Evolutionary conservation across 768 basidiomycete species (phyloP).

Genomic region (Crepidotus variabilis): DNA sequence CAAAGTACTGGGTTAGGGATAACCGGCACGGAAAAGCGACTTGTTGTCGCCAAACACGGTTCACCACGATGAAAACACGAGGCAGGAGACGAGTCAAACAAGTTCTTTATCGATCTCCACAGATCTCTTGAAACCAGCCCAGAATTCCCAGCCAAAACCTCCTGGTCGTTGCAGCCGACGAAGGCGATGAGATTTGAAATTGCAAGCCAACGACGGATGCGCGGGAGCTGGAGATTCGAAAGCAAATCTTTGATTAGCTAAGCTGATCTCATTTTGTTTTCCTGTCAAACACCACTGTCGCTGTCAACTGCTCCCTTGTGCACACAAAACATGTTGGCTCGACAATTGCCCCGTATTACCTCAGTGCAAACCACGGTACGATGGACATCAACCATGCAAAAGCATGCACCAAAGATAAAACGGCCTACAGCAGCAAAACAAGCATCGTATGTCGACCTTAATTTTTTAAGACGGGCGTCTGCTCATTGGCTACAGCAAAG

Average conservation of each 20-base stretch:
- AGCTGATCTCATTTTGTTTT: slow-evolving; percentile 4
- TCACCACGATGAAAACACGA: slow-evolving; percentile 56
- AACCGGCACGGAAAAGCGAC: slow-evolving; percentile 21
- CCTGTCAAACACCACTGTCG: not conserved
- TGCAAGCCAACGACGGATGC: slow-evolving; percentile 44
- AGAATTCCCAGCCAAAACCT: slow-evolving; percentile 17
- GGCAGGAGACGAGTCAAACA: slow-evolving; percentile 29
- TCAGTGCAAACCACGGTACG: not conserved
- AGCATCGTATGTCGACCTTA: not conserved
- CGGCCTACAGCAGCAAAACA: not conserved
- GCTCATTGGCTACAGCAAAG: not conserved
- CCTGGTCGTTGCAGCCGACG: slow-evolving; percentile 49
- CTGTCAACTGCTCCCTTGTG: not conserved
- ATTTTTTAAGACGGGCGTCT: not conserved
- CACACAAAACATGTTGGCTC: not conserved
- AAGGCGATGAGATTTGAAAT: slow-evolving; percentile 52
- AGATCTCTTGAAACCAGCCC: slow-evolving; percentile 5
- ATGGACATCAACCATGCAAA: not conserved
- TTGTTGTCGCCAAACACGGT: slow-evolving; percentile 17
- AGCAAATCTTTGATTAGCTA: slow-evolving; percentile 39
- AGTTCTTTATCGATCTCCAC: slow-evolving; percentile 20
- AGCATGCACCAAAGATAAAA: not conserved
- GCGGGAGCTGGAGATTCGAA: slow-evolving; percentile 49
- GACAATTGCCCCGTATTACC: not conserved
- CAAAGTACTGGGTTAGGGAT: slow-evolving; percentile 23